Evolutionary conservation across 2,329 filamentous ascomycete genomes (phyloP).

Genomic region (Colletotrichum tamarilloi): DNA sequence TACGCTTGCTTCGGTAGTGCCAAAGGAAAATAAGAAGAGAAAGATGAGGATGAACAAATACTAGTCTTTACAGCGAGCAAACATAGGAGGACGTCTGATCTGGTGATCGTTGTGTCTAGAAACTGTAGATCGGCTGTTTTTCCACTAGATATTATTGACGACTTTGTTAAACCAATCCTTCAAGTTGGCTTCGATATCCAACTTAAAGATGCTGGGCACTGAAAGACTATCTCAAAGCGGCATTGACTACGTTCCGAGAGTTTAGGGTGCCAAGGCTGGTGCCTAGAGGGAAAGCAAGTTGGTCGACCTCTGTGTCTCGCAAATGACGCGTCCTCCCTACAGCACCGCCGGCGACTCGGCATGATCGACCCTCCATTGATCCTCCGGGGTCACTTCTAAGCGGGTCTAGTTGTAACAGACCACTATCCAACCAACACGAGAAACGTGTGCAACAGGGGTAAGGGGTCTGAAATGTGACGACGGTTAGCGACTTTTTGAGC

Average conservation of each 20-base stretch:
- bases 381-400: not conserved
- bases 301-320: not conserved
- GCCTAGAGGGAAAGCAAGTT: not conserved
- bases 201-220: not conserved
- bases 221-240: not conserved
- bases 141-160: not conserved
- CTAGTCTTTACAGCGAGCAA: not conserved
- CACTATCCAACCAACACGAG: not conserved
- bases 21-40: not conserved
- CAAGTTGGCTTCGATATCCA: not conserved
- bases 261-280: not conserved
- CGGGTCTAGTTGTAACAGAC: not conserved
- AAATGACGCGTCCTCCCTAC: not conserved
- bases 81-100: not conserved
- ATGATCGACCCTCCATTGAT: not conserved
- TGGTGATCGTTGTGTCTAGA: not conserved
- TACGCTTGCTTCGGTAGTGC: not conserved
- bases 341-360: not conserved
- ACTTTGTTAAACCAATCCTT: not conserved
- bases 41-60: not conserved
- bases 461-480: not conserved
- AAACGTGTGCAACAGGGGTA: not conserved
- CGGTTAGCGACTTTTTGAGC: not conserved
- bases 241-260: not conserved
- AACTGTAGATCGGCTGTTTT: not conserved